Base-by-base conservation (phyloP, 768 basidiomycete genomes). In the Coprinopsis sp. region DNA sequence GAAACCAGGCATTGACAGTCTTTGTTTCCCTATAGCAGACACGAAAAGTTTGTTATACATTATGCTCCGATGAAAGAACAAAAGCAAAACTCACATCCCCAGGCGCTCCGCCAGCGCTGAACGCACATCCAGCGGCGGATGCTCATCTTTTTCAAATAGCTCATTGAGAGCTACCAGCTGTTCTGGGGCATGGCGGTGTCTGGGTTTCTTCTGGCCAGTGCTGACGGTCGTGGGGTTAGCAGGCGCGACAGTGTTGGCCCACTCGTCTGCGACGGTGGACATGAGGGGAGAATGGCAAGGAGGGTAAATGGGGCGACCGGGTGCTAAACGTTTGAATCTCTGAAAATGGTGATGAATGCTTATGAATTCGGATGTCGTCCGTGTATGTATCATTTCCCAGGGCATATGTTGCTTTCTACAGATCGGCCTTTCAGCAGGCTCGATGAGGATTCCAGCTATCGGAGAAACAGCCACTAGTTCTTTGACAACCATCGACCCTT, bases 1-100 rank as follows among this genome's bases (percentile, higher is more conserved):
- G 87, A 65, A 89, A 90, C 83, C 85, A 89, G 12, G 87, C 84
- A 61, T 86, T 85, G 60, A 89, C 86, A 2, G 84, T 87, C 74
- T 89, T 89, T 63, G 79, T 81, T 62, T 88, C 84, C 82, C 87
- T 89, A 48, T 22, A 60, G 52, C 44, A 49, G 29, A 51, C 44
- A 52, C 48, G 46, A 25, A 54, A 38, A 57, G 51, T 27, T 47
- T 36, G 50, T 33, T 16, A 40, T 44, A 46, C 40, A 39, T 47
- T 56, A 46, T 47, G n/a, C n/a, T n/a, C n/a, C n/a, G n/a, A n/a
- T n/a, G n/a, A n/a, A n/a, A 51, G 44, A 45, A 34, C 48, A 34
- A 28, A 47, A 51, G 51, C 56, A 46, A 49, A 55, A 74, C 86
- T 62, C 56, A 87, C 87, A 91, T 88, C 65, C 82, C 81, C 52